Percentiles rank a stretch among this genome's conserved stretches.
Conservation (phyloP, 192 early-diverging fungal genomes). For the Linnemannia elongata region DNA sequence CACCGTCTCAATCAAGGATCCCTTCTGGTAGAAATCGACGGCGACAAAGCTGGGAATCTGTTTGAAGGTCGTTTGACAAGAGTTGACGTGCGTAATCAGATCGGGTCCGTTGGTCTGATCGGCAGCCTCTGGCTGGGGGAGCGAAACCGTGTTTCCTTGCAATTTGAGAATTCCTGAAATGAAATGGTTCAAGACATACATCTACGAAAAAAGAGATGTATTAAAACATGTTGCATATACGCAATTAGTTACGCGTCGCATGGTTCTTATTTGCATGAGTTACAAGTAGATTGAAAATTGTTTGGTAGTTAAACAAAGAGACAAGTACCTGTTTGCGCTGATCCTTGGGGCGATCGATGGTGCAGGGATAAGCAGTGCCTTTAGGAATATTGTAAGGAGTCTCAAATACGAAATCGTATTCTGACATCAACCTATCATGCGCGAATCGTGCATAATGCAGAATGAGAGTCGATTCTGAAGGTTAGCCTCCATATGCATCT, state of each 20-base stretch:
- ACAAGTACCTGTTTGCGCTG: slow-evolving; percentile 42
- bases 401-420: slow-evolving; percentile 77
- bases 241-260: neutral
- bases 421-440: slow-evolving; percentile 66
- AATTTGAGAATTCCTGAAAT: slow-evolving; percentile 65
- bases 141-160: slow-evolving; percentile 48
- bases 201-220: slow-evolving; percentile 11
- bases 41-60: slow-evolving; percentile 78
- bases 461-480: neutral
- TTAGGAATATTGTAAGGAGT: slow-evolving; percentile 72
- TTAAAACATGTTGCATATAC: neutral
- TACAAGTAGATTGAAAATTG: too few species aligned
- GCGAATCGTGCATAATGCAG: neutral
- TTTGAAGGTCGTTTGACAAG: slow-evolving; percentile 63
- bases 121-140: slow-evolving; percentile 68
- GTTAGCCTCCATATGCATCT: neutral
- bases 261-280: too few species aligned
- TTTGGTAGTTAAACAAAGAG: neutral
- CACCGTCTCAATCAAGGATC: slow-evolving; percentile 32
- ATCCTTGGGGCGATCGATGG: slow-evolving; percentile 66
- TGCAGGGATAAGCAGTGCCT: slow-evolving; percentile 66
- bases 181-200: slow-evolving; percentile 86
- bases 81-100: slow-evolving; percentile 67
- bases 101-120: slow-evolving; percentile 69
- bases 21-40: slow-evolving; percentile 81